A percentile compares a stretch with the other conserved stretches of the same genome.
Conservation (phyloP, 257 asterid genomes). For the Salvia hispanica region DNA sequence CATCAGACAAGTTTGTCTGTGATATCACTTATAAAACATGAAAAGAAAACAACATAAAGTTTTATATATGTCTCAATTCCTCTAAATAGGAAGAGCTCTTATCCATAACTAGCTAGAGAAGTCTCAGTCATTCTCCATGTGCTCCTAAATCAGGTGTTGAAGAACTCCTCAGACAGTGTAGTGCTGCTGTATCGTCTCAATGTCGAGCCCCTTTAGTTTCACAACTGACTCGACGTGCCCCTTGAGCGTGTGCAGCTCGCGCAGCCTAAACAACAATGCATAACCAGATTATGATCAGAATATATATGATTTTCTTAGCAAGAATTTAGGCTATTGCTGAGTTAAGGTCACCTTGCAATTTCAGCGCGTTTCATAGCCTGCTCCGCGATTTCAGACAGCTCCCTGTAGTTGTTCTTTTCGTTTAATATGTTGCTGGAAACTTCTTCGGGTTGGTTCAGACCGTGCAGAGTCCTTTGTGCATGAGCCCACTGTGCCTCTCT, state of each 20-base stretch:
- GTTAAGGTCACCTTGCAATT: constrained; percentile 63
- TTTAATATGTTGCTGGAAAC: constrained; percentile 40
- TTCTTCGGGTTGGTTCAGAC: constrained; percentile 63
- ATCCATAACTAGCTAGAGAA: constrained; percentile 4
- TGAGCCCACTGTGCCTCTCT: constrained; percentile 98
- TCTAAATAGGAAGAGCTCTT: constrained; percentile 6
- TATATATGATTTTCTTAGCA: too few species aligned
- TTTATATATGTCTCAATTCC: background rate
- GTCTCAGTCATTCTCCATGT: background rate
- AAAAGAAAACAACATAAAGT: background rate
- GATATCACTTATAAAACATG: background rate
- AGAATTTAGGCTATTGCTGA: too few species aligned
- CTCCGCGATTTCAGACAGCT: constrained; percentile 89
- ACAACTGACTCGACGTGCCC: constrained; percentile 50
- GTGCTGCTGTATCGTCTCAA: constrained; percentile 46
- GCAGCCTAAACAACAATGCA: constrained; percentile 36
- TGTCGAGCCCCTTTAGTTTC: constrained; percentile 47
- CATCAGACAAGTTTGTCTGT: background rate
- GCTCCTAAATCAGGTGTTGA: background rate
- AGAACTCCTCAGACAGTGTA: constrained; percentile 41
- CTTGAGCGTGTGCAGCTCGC: constrained; percentile 52
- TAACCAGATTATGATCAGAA: background rate
- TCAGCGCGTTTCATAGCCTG: constrained; percentile 94
- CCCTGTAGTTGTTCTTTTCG: constrained; percentile 79
- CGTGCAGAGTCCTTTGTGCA: constrained; percentile 93